Conservation (phyloP, 257 asterid genomes). For the Marsdenia floribunda region DNA sequence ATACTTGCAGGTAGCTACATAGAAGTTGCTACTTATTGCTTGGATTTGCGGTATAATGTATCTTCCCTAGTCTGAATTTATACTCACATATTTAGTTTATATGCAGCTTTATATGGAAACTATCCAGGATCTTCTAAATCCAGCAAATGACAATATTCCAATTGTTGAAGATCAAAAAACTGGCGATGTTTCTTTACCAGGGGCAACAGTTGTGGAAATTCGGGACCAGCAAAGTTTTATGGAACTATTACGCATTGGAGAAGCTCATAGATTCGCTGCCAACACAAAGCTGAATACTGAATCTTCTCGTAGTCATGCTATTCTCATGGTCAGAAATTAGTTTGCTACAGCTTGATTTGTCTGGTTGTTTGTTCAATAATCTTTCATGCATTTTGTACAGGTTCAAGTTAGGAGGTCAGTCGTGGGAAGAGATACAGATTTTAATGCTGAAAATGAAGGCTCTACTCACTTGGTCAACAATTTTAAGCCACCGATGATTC, state of each 20-base stretch:
- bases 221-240: conserved; percentile 83
- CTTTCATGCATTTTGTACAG: conserved; percentile 36
- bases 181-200: conserved; percentile 98
- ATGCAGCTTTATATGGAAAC: conserved; percentile 95
- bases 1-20: conserved; percentile 73
- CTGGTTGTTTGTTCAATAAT: neutral
- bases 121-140: conserved; percentile 90
- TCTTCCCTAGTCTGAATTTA: conserved; percentile 10
- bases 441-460: conserved; percentile 48
- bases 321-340: conserved; percentile 72
- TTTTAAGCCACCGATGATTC: conserved; percentile 73
- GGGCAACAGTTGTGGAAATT: conserved; percentile 82
- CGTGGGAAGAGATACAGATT: conserved; percentile 48
- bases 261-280: conserved; percentile 97
- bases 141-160: conserved; percentile 87
- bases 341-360: neutral
- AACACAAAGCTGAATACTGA: conserved; percentile 96
- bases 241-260: conserved; percentile 87
- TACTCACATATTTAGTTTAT: conserved; percentile 17
- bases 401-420: conserved; percentile 87
- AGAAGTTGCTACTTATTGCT: conserved; percentile 10
- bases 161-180: conserved; percentile 92
- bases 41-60: neutral
- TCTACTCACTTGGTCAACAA: conserved; percentile 52
- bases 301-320: conserved; percentile 99